phyloP scores from a whole-genome alignment of 495 filamentous ascomycete genomes.

The Letharia columbiana region DNA sequence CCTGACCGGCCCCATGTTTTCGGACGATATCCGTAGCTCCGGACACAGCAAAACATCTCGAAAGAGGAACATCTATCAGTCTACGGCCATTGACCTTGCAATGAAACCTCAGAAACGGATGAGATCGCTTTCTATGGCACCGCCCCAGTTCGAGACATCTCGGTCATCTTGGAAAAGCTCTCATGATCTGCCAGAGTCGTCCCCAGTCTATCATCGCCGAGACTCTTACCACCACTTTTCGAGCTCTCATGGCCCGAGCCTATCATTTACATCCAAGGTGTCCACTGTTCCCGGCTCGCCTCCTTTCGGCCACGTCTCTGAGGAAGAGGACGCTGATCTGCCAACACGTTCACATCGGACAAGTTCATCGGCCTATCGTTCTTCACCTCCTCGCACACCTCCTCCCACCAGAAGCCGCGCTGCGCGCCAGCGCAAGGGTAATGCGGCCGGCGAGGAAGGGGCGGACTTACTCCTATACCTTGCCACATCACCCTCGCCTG shows the following conservation, averaged over 20 bases:
- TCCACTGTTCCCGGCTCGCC: slow-evolving; percentile 60
- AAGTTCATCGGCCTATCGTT: slow-evolving; percentile 45
- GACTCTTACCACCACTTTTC: slow-evolving; percentile 49
- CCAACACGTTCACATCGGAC: slow-evolving; percentile 66
- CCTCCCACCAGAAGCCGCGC: slow-evolving; percentile 54
- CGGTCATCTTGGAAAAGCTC: slow-evolving; percentile 62
- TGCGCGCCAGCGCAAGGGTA: slow-evolving; percentile 37
- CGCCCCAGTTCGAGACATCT: slow-evolving; percentile 46
- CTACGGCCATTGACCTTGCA: slow-evolving; percentile 31
- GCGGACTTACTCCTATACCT: slow-evolving; percentile 88
- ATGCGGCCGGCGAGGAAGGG: slow-evolving; percentile 61
- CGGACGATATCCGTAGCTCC: slow-evolving; percentile 52
- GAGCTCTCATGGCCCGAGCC: slow-evolving; percentile 48
- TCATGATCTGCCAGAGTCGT: slow-evolving; percentile 70
- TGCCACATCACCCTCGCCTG: slow-evolving; percentile 84
- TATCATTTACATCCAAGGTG: slow-evolving; percentile 64
- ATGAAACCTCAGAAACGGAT: slow-evolving; percentile 55
- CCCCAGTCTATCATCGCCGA: slow-evolving; percentile 60
- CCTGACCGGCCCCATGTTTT: slow-evolving; percentile 58
- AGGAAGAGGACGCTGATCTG: slow-evolving; percentile 72
- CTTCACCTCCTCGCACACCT: slow-evolving; percentile 76
- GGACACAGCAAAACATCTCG: slow-evolving; percentile 43
- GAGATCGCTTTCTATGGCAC: slow-evolving; percentile 56
- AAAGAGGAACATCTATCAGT: slow-evolving; percentile 47
- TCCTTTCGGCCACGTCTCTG: slow-evolving; percentile 54